Evolutionary conservation across 106 monocot species (phyloP).

Genomic region (Chionographis japonica): DNA sequence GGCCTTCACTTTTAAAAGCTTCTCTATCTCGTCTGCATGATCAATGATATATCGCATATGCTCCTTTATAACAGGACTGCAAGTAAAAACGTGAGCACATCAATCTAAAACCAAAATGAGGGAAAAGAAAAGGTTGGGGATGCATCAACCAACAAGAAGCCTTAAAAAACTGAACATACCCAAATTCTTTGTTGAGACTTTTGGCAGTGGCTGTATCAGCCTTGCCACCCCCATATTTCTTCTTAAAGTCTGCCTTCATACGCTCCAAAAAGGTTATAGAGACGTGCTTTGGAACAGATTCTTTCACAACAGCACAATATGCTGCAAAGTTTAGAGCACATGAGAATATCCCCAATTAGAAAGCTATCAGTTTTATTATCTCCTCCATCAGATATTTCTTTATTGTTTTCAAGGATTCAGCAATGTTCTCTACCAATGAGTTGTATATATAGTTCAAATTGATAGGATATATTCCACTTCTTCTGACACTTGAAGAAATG

Average conservation of each 20-base stretch:
- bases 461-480: no score
- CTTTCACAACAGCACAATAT: slow-evolving; percentile 91
- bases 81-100: slow-evolving; percentile 8
- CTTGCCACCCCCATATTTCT: slow-evolving; percentile 93
- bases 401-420: no score
- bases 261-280: slow-evolving; percentile 73
- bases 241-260: slow-evolving; percentile 73
- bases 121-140: not conserved
- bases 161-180: slow-evolving; percentile 33
- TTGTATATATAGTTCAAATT: no score
- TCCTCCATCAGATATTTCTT: no score
- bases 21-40: slow-evolving; percentile 86
- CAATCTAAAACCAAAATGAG: not conserved
- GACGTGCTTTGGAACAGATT: slow-evolving; percentile 71
- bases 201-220: slow-evolving; percentile 91
- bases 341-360: not conserved
- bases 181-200: slow-evolving; percentile 94
- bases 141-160: not conserved
- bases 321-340: slow-evolving; percentile 37
- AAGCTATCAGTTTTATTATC: not conserved
- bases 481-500: no score
- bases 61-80: slow-evolving; percentile 85
- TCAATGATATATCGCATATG: slow-evolving; percentile 85
- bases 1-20: slow-evolving; percentile 80
- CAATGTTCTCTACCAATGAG: no score